Evolutionary conservation across 148 eudicot genomes (phyloP).

Genomic region (Agrostemma githago): DNA sequence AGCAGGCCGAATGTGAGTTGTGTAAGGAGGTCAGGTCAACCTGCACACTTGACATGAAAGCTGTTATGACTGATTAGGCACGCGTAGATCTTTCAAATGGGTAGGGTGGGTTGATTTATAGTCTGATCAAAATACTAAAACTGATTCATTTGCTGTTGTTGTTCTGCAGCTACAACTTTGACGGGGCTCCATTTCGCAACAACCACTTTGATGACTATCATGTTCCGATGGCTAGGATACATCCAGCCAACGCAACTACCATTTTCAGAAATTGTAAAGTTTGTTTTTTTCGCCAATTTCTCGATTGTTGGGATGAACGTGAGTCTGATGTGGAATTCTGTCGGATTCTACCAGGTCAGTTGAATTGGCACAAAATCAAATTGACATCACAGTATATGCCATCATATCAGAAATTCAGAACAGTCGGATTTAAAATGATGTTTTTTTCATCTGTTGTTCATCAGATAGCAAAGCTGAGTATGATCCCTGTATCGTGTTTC

Average conservation of each 20-base stretch:
- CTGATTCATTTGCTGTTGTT: not conserved
- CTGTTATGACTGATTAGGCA: not conserved
- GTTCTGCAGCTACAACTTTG: constrained; percentile 63
- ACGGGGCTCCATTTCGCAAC: constrained; percentile 69
- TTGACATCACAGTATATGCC: not conserved
- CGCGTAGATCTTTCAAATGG: not conserved
- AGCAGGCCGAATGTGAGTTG: not conserved
- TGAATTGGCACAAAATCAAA: not conserved
- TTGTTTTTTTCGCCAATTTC: constrained; percentile 64
- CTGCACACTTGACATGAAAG: not conserved
- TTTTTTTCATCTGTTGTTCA: not conserved
- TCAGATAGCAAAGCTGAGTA: constrained; percentile 73
- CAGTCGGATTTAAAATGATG: not conserved
- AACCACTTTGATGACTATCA: constrained; percentile 59
- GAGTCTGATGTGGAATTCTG: constrained; percentile 85
- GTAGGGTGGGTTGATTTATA: not conserved
- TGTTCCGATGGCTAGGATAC: constrained; percentile 49
- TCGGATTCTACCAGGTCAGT: constrained; percentile 65
- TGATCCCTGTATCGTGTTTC: constrained; percentile 67
- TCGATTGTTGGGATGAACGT: constrained; percentile 80
- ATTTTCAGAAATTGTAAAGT: constrained; percentile 43
- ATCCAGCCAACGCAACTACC: constrained; percentile 58
- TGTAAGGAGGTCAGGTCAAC: not conserved
- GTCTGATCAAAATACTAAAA: not conserved
- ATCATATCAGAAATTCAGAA: not conserved